Conservation (phyloP, 805 yeast genomes). For the Debaryomyces prosopidis region DNA sequence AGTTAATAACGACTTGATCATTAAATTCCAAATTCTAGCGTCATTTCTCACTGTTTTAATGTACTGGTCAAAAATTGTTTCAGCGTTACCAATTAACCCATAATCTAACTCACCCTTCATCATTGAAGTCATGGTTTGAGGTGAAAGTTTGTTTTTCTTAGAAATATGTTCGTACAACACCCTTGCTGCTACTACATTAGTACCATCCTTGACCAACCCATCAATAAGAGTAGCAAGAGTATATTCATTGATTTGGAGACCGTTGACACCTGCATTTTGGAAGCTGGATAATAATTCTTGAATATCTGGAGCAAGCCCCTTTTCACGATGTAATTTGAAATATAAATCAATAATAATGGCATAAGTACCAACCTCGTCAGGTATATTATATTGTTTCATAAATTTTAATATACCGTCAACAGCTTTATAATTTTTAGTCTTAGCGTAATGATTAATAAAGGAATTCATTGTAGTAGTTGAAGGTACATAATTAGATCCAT, state of each 20-base stretch:
- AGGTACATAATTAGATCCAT: slow-evolving; percentile 40
- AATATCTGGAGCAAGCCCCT: slow-evolving; percentile 44
- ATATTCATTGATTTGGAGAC: slow-evolving; percentile 35
- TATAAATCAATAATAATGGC: slow-evolving; percentile 57
- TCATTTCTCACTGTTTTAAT: slow-evolving; percentile 32
- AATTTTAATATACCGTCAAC: slow-evolving; percentile 45
- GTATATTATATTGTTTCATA: slow-evolving; percentile 42
- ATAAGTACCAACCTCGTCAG: slow-evolving; percentile 64
- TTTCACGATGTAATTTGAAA: slow-evolving; percentile 46
- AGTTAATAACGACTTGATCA: slow-evolving; percentile 30
- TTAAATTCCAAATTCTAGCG: slow-evolving; percentile 45
- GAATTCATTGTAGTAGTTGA: slow-evolving; percentile 52
- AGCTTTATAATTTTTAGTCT: slow-evolving; percentile 44
- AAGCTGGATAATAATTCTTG: slow-evolving; percentile 43
- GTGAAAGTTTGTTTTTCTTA: slow-evolving; percentile 28
- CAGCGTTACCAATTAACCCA: slow-evolving; percentile 37
- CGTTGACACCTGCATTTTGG: slow-evolving; percentile 19
- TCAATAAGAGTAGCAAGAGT: slow-evolving; percentile 55
- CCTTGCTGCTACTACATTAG: slow-evolving; percentile 53
- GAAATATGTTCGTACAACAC: slow-evolving; percentile 44
- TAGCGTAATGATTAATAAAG: slow-evolving; percentile 45
- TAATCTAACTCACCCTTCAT: slow-evolving; percentile 45
- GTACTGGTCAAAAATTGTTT: slow-evolving; percentile 34
- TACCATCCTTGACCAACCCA: slow-evolving; percentile 50
- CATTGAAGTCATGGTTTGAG: slow-evolving; percentile 46